These are phyloP conservation scores for Coemansia sp. DNA, from an alignment of 192 early-diverging fungal species.

Conservation along the genomic window DNA sequence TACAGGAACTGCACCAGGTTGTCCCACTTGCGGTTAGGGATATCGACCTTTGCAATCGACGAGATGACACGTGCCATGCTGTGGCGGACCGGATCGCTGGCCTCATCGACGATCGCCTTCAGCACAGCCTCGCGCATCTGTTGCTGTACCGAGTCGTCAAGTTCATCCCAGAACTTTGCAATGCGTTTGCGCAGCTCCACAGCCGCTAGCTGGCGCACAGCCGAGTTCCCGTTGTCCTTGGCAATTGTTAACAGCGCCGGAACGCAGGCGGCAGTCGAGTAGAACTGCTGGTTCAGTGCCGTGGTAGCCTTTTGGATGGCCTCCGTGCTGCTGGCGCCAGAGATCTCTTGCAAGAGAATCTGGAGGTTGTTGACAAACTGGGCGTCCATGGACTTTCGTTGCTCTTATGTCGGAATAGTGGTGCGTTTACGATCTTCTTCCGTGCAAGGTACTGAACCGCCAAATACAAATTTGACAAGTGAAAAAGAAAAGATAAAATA, in stretches of 20 bases:
- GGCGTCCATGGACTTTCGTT: conserved; percentile 37
- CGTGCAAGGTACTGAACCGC: neutral
- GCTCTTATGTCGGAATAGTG: too few relatives aligned
- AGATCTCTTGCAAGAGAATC: conserved; percentile 58
- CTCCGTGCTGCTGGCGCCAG: conserved; percentile 58
- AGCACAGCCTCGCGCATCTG: conserved; percentile 69
- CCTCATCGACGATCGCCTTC: conserved; percentile 73
- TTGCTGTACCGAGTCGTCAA: conserved; percentile 58
- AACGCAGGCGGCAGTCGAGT: conserved; percentile 68
- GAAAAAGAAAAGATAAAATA: neutral
- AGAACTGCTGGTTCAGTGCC: conserved; percentile 74
- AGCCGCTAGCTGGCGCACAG: conserved; percentile 83
- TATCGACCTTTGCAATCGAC: conserved; percentile 79
- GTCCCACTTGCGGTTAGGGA: conserved; percentile 75
- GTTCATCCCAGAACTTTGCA: conserved; percentile 71
- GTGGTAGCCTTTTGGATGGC: conserved; percentile 66
- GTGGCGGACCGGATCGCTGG: conserved; percentile 67
- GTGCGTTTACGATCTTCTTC: neutral
- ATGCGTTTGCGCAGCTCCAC: conserved; percentile 88
- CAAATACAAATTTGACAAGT: neutral
- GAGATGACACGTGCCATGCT: conserved; percentile 85
- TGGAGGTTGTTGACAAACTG: conserved; percentile 61
- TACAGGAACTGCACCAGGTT: conserved; percentile 79
- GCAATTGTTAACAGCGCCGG: conserved; percentile 79
- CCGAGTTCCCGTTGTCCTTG: conserved; percentile 59